A percentile compares a stretch with the other conserved stretches of the same genome.
These are phyloP conservation scores for Lasiodiplodia sp. DNA, from an alignment of 2,329 filamentous ascomycete species.

Conservation along the genomic window DNA sequence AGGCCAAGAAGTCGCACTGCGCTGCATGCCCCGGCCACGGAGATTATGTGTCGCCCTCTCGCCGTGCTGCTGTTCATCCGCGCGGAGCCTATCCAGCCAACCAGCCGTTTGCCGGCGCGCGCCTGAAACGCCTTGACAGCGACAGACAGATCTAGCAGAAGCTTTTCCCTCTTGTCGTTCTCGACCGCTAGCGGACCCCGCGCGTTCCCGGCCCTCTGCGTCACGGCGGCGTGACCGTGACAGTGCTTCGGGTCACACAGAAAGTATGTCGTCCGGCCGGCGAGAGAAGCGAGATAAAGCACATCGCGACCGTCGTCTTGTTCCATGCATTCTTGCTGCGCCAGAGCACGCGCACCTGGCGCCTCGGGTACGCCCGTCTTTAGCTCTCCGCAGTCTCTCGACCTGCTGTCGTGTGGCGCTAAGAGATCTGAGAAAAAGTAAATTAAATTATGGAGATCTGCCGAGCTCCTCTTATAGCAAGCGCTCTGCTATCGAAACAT, in stretches of 20 bases:
- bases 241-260: constrained; percentile 17
- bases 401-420: constrained; percentile 5
- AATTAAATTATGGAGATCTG: constrained; percentile 27
- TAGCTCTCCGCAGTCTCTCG: constrained; percentile 6
- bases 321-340: constrained; percentile 8
- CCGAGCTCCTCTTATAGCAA: constrained; percentile 19
- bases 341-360: constrained; percentile 13
- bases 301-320: neutral
- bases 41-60: constrained; percentile 5
- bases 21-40: constrained; percentile 13
- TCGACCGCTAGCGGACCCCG: constrained; percentile 5
- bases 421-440: constrained; percentile 25
- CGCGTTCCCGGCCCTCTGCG: constrained; percentile 9
- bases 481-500: constrained; percentile 18
- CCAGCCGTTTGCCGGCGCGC: constrained; percentile 10
- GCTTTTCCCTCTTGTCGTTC: neutral
- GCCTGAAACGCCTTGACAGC: constrained; percentile 14
- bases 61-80: neutral
- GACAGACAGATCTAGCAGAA: constrained; percentile 2
- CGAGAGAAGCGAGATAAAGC: constrained; percentile 13
- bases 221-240: constrained; percentile 5
- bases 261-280: neutral
- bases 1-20: neutral
- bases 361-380: constrained; percentile 22
- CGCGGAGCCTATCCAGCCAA: constrained; percentile 4